Evolutionary conservation across 306 rosid species (phyloP), one percentile per base, ranked within the genome.

Genomic region (Myrica gale): DNA sequence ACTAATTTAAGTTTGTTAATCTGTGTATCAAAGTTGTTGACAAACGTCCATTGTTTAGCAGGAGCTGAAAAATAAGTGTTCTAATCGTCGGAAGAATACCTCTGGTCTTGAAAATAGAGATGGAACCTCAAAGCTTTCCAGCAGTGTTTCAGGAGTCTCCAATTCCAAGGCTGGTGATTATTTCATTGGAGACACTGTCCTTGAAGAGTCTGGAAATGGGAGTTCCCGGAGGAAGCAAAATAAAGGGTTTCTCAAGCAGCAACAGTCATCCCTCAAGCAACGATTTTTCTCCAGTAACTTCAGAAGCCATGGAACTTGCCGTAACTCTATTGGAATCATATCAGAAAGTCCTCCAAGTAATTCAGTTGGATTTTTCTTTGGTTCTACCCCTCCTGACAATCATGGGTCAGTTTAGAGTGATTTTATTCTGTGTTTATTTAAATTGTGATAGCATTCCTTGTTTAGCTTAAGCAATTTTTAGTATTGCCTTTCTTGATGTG

Each of bases 291-390:
- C 96, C 15, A 86, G 88, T 82, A 95, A 87, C 79, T 84, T 82
- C 71, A 90, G 92, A 86, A 89, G 90, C 82, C 89, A 90, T 47
- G 99, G 97, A 80, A 76, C 86, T 54, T 83, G 85, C 72, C 86
- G 92, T 37, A 88, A 82, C 82, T 77, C 91, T 83, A 81, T 74
- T 12, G 97, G 99, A 80, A 81, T 86, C 74, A 71, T 95, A 80
- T 88, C 97, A 67, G 99, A 90, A 85, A 95, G 98, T 80, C 98
- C 99, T 2, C 98, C 98, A 51, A 90, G 96, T 81, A 89, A 85
- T 80, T 92, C 99, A 5, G 90, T 95, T 87, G 99, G 99, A 60
- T 95, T 85, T 87, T 95, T 92, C 97, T 95, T 90, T 83, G 84
- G 89, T 76, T 92, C 99, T 74, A 92, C 99, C 0, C 96, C 97